Percentiles rank a stretch among this genome's conserved stretches.
These are phyloP conservation scores for Saturnispora dispora DNA, from an alignment of 805 yeast genomes.

Conservation along the genomic window DNA sequence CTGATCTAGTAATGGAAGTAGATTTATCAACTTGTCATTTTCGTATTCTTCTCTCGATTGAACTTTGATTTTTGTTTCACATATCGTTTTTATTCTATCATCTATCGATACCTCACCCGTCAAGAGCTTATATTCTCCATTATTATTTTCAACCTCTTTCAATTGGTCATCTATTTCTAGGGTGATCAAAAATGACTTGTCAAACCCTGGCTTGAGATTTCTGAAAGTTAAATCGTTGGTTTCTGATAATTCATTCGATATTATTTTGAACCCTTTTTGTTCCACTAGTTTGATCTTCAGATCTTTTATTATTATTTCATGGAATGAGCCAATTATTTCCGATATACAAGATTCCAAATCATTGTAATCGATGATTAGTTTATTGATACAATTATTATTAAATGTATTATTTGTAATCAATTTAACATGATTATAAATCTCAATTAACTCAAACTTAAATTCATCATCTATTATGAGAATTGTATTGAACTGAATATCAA, in stretches of 20 bases:
- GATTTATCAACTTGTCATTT: not conserved
- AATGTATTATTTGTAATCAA: conserved; percentile 5
- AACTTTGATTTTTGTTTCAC: conserved; percentile 1
- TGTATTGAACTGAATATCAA: conserved; percentile 17
- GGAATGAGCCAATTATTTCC: conserved; percentile 5
- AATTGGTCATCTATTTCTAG: conserved; percentile 2
- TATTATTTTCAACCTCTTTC: not conserved
- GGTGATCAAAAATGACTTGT: conserved; percentile 19
- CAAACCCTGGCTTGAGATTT: conserved; percentile 18
- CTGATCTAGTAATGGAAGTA: not conserved
- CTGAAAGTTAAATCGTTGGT: conserved; percentile 5
- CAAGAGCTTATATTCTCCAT: not conserved
- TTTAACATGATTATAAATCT: conserved; percentile 15
- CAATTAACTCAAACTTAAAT: conserved; percentile 16
- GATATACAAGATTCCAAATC: not conserved
- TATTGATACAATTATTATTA: conserved; percentile 13
- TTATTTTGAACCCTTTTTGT: conserved; percentile 14
- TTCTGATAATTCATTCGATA: not conserved
- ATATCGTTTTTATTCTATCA: not conserved
- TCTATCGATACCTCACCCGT: not conserved
- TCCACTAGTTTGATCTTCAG: conserved; percentile 13
- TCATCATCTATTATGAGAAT: conserved; percentile 20
- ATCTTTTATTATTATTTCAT: conserved; percentile 14
- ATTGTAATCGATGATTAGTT: conserved; percentile 9
- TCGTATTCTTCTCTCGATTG: not conserved